Conservation (phyloP, 805 yeast genomes). For the Yueomyces sp. region DNA sequence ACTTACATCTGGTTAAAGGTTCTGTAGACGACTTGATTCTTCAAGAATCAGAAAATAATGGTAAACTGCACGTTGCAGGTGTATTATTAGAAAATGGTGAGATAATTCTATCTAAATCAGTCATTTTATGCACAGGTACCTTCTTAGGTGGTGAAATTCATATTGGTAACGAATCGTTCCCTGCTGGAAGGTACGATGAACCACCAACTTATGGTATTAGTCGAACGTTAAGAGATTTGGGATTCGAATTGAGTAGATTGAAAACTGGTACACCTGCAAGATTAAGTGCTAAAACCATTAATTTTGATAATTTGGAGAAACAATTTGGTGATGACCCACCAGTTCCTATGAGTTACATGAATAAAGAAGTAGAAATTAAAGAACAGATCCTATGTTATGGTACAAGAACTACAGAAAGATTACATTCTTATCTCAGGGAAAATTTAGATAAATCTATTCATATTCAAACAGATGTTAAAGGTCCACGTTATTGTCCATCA, state of each 20-base stretch:
- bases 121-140: slow-evolving; percentile 91
- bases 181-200: slow-evolving; percentile 93
- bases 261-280: slow-evolving; percentile 98
- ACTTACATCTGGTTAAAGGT: slow-evolving; percentile 43
- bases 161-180: slow-evolving; percentile 64
- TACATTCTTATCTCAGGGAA: slow-evolving; percentile 55
- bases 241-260: slow-evolving; percentile 74
- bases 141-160: slow-evolving; percentile 91
- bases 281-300: slow-evolving; percentile 54
- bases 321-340: slow-evolving; percentile 81
- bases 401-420: slow-evolving; percentile 61
- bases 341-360: slow-evolving; percentile 78
- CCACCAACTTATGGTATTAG: slow-evolving; percentile 83
- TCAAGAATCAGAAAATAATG: neutral
- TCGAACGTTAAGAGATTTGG: slow-evolving; percentile 58
- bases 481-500: slow-evolving; percentile 96
- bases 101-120: slow-evolving; percentile 45
- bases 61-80: slow-evolving; percentile 37
- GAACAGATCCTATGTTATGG: slow-evolving; percentile 59
- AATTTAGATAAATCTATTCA: slow-evolving; percentile 80
- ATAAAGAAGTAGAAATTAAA: slow-evolving; percentile 48
- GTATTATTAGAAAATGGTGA: slow-evolving; percentile 57
- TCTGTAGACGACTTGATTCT: slow-evolving; percentile 78
- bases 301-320: slow-evolving; percentile 45
- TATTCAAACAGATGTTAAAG: slow-evolving; percentile 85